Base-by-base conservation (phyloP, 1,139 yeast species). In the Sugiyamaella japonica region DNA sequence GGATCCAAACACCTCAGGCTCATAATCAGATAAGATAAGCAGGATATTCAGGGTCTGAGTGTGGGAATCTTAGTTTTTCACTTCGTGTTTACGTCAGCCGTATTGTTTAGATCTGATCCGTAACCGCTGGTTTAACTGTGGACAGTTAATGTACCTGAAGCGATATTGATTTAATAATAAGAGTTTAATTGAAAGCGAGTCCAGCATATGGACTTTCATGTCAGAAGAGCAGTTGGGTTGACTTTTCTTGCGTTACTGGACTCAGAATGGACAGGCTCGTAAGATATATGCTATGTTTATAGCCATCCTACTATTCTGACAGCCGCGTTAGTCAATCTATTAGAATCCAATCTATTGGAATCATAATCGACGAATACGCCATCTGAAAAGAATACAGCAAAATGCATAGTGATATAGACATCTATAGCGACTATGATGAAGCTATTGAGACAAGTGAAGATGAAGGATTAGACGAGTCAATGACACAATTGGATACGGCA, bases 391-490 rank as follows among this genome's bases (percentile, higher is more conserved):
- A 3, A 31, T 10, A 13, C 39, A 36, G 3, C 5, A 13, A n/a
- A 3, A 36, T 36, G 17, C 10, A 36, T 17, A 15, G 15, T 7
- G 28, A 38, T 7, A 38, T 38, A 16, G 48, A 44, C 10, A 12
- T 8, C 25, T 20, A 8, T 8, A 17, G 13, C 17, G 34, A 34
- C 36, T 39, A 16, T 17, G 29, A 17, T 16, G 51, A 48, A 16
- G 51, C 51, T 15, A 29, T 39, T 9, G 51, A 48, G 17, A 48
- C 51, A 8, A 48, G 51, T 13, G 51, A 41, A 13, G 51, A 48
- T 31, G 51, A 48, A 34, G 51, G 45, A n/a, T 10, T 37, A 6
- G 48, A 44, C 31, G 38, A 34, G 16, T 23, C 39, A 15, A 25
- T 31, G 4, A 39, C 10, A 15, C 31, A 16, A 16, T 12, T 12